Evolutionary conservation across 2,329 filamentous ascomycete genomes (phyloP).

Genomic region (Ophiocordyceps camponoti-floridani): DNA sequence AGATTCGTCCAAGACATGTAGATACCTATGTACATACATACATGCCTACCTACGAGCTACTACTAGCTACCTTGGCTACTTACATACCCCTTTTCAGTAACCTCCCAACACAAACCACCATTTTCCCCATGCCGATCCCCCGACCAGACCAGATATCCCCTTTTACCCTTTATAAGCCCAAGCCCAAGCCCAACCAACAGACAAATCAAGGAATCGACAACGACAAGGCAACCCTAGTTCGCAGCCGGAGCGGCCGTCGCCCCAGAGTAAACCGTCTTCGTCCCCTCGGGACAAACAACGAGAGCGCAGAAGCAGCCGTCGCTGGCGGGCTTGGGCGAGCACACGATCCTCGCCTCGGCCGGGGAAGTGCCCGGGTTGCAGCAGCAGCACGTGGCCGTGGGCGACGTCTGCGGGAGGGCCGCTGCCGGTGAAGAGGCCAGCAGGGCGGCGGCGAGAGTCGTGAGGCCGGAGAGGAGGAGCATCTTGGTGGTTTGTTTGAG

Average conservation of each 20-base stretch:
- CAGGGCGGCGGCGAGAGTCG: conserved; percentile 3
- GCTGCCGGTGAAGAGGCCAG: neutral
- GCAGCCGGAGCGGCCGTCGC: neutral
- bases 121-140: neutral
- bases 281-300: conserved; percentile 8
- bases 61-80: neutral
- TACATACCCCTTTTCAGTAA: neutral
- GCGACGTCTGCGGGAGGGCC: conserved; percentile 1
- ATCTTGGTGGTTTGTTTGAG: too few relatives aligned
- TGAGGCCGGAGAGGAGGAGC: conserved; percentile 5
- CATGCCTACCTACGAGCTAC: neutral
- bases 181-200: too few relatives aligned
- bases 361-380: conserved; percentile 7
- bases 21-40: neutral
- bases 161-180: too few relatives aligned
- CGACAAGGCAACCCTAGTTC: too few relatives aligned
- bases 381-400: conserved; percentile 14
- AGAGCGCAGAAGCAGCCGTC: conserved; percentile 10
- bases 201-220: too few relatives aligned
- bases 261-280: conserved; percentile 5
- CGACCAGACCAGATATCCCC: too few relatives aligned
- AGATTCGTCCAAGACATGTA: neutral
- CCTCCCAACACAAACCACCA: neutral
- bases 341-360: conserved; percentile 6
- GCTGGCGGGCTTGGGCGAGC: conserved; percentile 4